phyloP scores from a whole-genome alignment of 2,329 filamentous ascomycete species.

The Trichoderma sp. region DNA sequence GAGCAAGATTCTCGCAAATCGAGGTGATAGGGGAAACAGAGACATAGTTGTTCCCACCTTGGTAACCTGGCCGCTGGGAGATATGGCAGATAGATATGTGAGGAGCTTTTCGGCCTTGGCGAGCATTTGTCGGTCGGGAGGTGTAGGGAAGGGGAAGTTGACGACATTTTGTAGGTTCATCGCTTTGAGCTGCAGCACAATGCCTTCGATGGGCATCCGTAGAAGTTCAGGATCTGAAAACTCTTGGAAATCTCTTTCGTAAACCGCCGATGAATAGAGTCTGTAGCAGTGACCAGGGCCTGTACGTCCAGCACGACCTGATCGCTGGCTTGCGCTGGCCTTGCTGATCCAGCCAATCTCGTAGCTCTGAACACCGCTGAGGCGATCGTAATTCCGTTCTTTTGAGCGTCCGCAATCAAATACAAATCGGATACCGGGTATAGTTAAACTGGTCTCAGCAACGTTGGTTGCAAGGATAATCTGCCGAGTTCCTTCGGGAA shows the following conservation, averaged over 20 bases:
- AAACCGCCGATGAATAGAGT: slow-evolving; percentile 91
- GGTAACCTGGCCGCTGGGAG: slow-evolving; percentile 70
- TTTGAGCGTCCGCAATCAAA: slow-evolving; percentile 93
- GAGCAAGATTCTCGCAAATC: slow-evolving; percentile 88
- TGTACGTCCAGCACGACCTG: slow-evolving; percentile 91
- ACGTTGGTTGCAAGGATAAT: slow-evolving; percentile 95
- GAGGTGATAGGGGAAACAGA: slow-evolving; percentile 83
- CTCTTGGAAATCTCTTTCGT: slow-evolving; percentile 81
- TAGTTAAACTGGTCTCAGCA: slow-evolving; percentile 94
- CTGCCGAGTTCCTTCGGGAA: slow-evolving; percentile 77
- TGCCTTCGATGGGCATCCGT: slow-evolving; percentile 85
- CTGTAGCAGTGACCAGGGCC: slow-evolving; percentile 95
- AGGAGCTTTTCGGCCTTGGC: slow-evolving; percentile 83
- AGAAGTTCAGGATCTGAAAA: slow-evolving; percentile 87
- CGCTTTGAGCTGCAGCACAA: slow-evolving; percentile 89
- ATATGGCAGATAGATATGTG: slow-evolving; percentile 79
- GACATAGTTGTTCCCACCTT: slow-evolving; percentile 77
- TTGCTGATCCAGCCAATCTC: slow-evolving; percentile 97
- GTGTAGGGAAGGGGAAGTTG: slow-evolving; percentile 95
- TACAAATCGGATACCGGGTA: slow-evolving; percentile 91
- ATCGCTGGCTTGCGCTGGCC: slow-evolving; percentile 86
- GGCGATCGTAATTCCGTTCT: slow-evolving; percentile 82
- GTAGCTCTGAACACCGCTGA: slow-evolving; percentile 91
- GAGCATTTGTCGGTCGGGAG: slow-evolving; percentile 73
- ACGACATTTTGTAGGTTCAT: slow-evolving; percentile 89